Conservation (phyloP, 495 filamentous ascomycete genomes). For the Niebla homalea region DNA sequence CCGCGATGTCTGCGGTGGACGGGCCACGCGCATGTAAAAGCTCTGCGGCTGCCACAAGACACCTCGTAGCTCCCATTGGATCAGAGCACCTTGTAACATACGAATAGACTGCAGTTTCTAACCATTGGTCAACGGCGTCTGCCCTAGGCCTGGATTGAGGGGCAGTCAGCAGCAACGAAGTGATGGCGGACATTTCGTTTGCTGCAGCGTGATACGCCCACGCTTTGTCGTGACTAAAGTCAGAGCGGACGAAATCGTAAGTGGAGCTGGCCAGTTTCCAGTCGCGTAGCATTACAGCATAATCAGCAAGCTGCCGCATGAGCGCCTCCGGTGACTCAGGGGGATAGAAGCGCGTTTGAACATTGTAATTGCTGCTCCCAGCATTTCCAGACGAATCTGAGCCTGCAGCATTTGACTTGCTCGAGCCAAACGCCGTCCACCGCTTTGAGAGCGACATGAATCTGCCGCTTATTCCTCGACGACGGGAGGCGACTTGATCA, state of each 20-base stretch:
- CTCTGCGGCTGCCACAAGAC: conserved; percentile 62
- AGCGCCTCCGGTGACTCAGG: conserved; percentile 74
- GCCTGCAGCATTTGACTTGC: conserved; percentile 24
- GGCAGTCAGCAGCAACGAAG: conserved; percentile 49
- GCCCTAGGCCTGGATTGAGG: conserved; percentile 59
- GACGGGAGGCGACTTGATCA: conserved; percentile 84
- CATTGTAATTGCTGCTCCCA: conserved; percentile 59
- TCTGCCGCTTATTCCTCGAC: conserved; percentile 73
- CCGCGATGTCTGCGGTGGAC: conserved; percentile 71
- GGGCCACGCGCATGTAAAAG: conserved; percentile 67
- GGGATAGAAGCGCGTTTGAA: conserved; percentile 62
- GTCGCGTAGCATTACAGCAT: conserved; percentile 89
- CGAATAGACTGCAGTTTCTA: conserved; percentile 81
- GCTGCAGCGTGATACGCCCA: conserved; percentile 90
- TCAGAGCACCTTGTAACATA: conserved; percentile 74
- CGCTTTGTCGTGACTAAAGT: conserved; percentile 89
- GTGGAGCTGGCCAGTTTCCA: conserved; percentile 84
- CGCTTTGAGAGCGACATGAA: conserved; percentile 86
- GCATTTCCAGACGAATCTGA: conserved; percentile 28
- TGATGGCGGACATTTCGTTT: conserved; percentile 84
- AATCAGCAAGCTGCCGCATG: conserved; percentile 88
- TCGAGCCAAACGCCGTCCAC: conserved; percentile 66
- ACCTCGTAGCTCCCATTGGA: conserved; percentile 63
- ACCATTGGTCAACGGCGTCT: conserved; percentile 68
- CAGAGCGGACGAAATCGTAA: conserved; percentile 75